Evolutionary conservation across 2,329 filamentous ascomycete genomes (phyloP).

Genomic region (Paecilomyces formosus): DNA sequence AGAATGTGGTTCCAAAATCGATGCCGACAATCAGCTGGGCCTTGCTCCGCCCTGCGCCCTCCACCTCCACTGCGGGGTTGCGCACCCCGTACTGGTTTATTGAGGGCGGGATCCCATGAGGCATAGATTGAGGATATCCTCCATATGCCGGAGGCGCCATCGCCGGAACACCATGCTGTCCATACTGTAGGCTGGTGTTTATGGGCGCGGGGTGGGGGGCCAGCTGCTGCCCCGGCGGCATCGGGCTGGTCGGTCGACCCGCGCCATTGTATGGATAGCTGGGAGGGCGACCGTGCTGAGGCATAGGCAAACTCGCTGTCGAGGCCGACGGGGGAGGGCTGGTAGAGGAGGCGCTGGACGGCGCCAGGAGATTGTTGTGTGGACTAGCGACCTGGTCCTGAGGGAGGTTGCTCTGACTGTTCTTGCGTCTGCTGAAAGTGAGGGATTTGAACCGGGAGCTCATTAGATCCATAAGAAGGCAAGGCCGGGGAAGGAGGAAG

Average conservation of each 20-base stretch:
- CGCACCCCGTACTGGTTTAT: constrained; percentile 18
- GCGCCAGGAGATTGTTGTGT: constrained; percentile 26
- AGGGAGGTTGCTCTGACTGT: constrained; percentile 37
- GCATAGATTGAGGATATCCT: constrained; percentile 30
- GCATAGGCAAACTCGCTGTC: constrained; percentile 49
- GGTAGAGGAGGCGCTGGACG: constrained; percentile 24
- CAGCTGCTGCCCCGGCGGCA: constrained; percentile 37
- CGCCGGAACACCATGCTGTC: constrained; percentile 29
- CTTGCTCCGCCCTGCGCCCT: constrained; percentile 83
- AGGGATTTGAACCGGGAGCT: constrained; percentile 45
- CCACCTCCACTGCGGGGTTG: constrained; percentile 57
- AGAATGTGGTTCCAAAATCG: constrained; percentile 98
- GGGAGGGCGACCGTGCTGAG: constrained; percentile 54
- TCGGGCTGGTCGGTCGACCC: constrained; percentile 46
- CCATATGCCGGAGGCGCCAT: constrained; percentile 39
- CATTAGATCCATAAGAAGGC: constrained; percentile 39
- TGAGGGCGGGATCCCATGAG: constrained; percentile 19
- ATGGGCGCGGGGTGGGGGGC: constrained; percentile 44
- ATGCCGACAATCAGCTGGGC: constrained; percentile 97
- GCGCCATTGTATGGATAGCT: constrained; percentile 54
- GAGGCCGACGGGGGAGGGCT: constrained; percentile 35
- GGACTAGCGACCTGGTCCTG: constrained; percentile 23
- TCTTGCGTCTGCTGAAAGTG: constrained; percentile 43
- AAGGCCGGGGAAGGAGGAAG: constrained; percentile 10
- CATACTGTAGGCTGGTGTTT: constrained; percentile 47